These are phyloP conservation scores for Phytophthora melonis DNA, from an alignment of 352 stramenopile genomes.

Conservation along the genomic window DNA sequence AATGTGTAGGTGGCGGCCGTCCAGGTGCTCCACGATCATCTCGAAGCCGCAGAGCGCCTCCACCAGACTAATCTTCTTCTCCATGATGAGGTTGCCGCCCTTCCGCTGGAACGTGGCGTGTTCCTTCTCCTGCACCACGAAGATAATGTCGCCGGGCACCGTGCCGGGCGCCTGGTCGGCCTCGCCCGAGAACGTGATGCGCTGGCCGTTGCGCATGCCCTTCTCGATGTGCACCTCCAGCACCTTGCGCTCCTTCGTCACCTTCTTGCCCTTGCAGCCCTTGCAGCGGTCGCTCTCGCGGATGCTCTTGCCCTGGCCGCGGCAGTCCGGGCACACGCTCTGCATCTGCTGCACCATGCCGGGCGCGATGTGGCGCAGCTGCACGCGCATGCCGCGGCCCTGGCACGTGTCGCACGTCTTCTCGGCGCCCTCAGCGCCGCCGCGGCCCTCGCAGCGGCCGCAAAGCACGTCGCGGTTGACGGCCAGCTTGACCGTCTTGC, in stretches of 20 bases:
- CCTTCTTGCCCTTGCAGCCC: constrained; percentile 94
- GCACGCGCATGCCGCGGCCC: constrained; percentile 95
- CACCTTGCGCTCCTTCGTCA: constrained; percentile 97
- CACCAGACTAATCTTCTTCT: constrained; percentile 96
- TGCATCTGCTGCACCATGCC: constrained; percentile 99
- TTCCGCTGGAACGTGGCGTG: constrained; percentile 97
- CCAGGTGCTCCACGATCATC: constrained; percentile 94
- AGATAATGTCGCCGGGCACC: constrained; percentile 95
- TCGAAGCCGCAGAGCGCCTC: constrained; percentile 93
- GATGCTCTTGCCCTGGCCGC: constrained; percentile 95
- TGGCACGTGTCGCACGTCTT: constrained; percentile 95
- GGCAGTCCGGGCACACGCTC: constrained; percentile 94
- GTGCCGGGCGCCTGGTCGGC: constrained; percentile 96
- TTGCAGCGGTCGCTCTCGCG: constrained; percentile 95
- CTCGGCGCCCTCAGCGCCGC: constrained; percentile 94
- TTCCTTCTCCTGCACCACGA: constrained; percentile 98
- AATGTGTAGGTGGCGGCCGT: constrained; percentile 93
- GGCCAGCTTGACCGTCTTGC: constrained; percentile 98
- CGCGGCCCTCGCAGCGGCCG: constrained; percentile 84
- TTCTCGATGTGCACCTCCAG: constrained; percentile 99
- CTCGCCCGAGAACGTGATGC: constrained; percentile 97
- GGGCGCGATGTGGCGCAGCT: constrained; percentile 97
- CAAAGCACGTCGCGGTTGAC: constrained; percentile 97
- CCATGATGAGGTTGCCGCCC: constrained; percentile 96
- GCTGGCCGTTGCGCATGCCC: constrained; percentile 97